These are phyloP conservation scores for Lizonia empirigonia DNA, from an alignment of 2,329 filamentous ascomycete genomes.

Conservation along the genomic window DNA sequence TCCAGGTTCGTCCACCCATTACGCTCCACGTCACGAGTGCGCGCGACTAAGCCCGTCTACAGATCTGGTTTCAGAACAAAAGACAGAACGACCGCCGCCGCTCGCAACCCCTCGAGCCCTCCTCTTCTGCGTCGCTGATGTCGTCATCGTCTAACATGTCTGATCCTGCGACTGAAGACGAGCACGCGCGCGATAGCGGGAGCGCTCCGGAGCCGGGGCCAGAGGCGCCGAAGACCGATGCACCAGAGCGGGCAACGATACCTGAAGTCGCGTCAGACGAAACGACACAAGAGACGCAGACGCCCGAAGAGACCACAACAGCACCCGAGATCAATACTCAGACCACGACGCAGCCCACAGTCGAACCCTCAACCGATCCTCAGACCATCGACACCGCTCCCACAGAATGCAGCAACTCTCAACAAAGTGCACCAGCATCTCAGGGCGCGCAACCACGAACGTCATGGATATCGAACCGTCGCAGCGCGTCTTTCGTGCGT, in stretches of 20 bases:
- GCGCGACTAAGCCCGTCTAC: slow-evolving; percentile 32
- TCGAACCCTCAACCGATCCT: slow-evolving; percentile 31
- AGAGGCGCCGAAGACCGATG: slow-evolving; percentile 25
- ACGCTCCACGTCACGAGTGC: slow-evolving; percentile 34
- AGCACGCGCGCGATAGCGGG: slow-evolving; percentile 32
- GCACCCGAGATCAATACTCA: slow-evolving; percentile 24
- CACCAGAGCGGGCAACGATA: slow-evolving; percentile 27
- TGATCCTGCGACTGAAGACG: slow-evolving; percentile 42
- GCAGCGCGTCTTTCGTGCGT: slow-evolving; percentile 51
- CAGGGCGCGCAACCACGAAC: slow-evolving; percentile 42
- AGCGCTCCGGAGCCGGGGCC: slow-evolving; percentile 26
- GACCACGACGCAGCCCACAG: slow-evolving; percentile 22
- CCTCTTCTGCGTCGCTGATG: slow-evolving; percentile 43
- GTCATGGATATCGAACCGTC: slow-evolving; percentile 54
- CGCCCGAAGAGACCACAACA: slow-evolving; percentile 15
- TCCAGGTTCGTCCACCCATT: slow-evolving; percentile 71
- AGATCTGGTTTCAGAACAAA: slow-evolving; percentile 97
- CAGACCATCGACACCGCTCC: slow-evolving; percentile 32
- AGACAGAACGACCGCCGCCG: slow-evolving; percentile 86
- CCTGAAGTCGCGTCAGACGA: slow-evolving; percentile 30
- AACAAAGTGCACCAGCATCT: slow-evolving; percentile 39
- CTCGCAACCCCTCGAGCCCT: slow-evolving; percentile 70
- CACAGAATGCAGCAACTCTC: slow-evolving; percentile 38
- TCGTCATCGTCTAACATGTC: slow-evolving; percentile 47
- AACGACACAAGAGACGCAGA: slow-evolving; percentile 20